These are phyloP conservation scores for Xerocomellus intermedius DNA, from an alignment of 768 basidiomycete genomes.

Conservation along the genomic window DNA sequence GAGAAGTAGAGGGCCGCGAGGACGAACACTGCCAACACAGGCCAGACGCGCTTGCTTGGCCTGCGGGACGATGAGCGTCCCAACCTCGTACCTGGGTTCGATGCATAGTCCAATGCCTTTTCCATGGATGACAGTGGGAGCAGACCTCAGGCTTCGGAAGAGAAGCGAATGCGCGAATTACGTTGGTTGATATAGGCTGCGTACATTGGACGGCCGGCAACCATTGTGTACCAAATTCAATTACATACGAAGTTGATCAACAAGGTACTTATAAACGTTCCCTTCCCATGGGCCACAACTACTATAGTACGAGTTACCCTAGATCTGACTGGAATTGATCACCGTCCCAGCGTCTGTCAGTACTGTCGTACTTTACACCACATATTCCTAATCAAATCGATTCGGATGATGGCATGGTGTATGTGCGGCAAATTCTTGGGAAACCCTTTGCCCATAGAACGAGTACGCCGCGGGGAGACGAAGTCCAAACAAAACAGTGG, in stretches of 20 bases:
- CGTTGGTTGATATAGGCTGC: not conserved
- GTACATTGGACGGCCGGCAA: not conserved
- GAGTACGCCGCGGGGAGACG: not conserved
- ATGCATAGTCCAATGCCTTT: constrained; percentile 1
- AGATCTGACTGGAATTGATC: too few relatives aligned
- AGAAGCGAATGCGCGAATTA: not conserved
- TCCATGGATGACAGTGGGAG: constrained; percentile 6
- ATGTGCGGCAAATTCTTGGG: not conserved
- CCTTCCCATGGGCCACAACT: too few relatives aligned
- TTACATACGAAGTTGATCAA: too few relatives aligned
- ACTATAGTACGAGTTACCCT: too few relatives aligned
- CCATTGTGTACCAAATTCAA: too few relatives aligned
- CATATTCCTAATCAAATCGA: too few relatives aligned
- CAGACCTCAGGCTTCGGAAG: not conserved
- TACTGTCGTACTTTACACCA: not conserved
- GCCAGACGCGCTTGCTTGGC: constrained; percentile 13
- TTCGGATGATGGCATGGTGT: too few relatives aligned
- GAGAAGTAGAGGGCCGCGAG: constrained; percentile 18
- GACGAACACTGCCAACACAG: constrained; percentile 12
- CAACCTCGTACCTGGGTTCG: not conserved
- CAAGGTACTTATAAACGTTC: too few relatives aligned
- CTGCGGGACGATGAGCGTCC: constrained; percentile 1
- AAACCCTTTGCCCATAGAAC: not conserved
- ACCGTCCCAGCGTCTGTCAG: too few relatives aligned
- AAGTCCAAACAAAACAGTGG: not conserved